Percentiles rank a stretch among this genome's conserved stretches.
Conservation (phyloP, 176 grass and related monocot species). For the Cocos nucifera region DNA sequence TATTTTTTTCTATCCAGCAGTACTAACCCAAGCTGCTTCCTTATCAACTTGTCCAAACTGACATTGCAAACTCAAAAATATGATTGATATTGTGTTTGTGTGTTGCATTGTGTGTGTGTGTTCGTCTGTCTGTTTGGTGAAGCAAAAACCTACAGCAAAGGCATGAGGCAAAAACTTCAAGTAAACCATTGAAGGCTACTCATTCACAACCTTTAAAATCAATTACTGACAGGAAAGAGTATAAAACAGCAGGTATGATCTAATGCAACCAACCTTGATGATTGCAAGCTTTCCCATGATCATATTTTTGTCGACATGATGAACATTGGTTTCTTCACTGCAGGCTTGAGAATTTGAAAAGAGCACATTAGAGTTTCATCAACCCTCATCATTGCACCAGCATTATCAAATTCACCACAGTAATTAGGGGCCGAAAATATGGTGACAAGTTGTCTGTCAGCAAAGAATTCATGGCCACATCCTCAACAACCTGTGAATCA, state of each 20-base stretch:
- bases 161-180: no score
- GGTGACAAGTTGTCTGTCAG: constrained; percentile 79
- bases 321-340: constrained; percentile 66
- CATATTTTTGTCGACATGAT: constrained; percentile 74
- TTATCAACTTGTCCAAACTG: no score
- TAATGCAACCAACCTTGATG: constrained; percentile 33
- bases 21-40: no score
- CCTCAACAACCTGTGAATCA: constrained; percentile 76
- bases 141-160: no score
- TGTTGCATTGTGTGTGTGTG: no score
- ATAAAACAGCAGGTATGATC: constrained; percentile 1
- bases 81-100: no score
- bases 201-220: background rate
- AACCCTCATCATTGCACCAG: constrained; percentile 94
- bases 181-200: no score
- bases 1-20: no score
- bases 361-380: constrained; percentile 95
- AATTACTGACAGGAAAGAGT: background rate
- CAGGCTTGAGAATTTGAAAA: constrained; percentile 94
- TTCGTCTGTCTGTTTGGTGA: no score
- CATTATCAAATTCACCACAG: no score
- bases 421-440: no score
- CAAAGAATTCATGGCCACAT: constrained; percentile 98
- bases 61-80: no score
- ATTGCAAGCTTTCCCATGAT: constrained; percentile 22